These are phyloP conservation scores for Kingdonia uniflora DNA, from an alignment of 164 flowering plant genomes.

Conservation along the genomic window DNA sequence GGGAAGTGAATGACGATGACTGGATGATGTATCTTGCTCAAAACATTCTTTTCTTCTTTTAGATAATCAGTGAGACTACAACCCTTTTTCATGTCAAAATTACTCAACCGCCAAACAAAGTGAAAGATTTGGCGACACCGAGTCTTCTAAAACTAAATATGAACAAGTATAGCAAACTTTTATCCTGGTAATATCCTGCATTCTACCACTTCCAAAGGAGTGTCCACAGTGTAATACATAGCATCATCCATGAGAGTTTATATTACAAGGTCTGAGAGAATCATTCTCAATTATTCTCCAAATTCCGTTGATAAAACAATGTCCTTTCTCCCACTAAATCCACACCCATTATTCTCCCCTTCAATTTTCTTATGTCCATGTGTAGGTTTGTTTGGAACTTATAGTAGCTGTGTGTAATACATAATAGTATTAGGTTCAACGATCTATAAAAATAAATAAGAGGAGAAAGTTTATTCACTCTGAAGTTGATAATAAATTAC, in stretches of 20 bases:
- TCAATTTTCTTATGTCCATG: slow-evolving; percentile 38
- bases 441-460: no score
- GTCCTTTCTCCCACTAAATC: slow-evolving; percentile 64
- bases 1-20: slow-evolving; percentile 41
- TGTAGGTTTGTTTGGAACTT: slow-evolving; percentile 33
- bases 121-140: slow-evolving; percentile 63
- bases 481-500: no score
- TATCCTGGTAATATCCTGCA: slow-evolving; percentile 52
- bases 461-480: no score
- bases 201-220: slow-evolving; percentile 80
- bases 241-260: slow-evolving; percentile 93
- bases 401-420: slow-evolving; percentile 51
- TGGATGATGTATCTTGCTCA: slow-evolving; percentile 62
- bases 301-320: slow-evolving; percentile 32
- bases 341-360: slow-evolving; percentile 58
- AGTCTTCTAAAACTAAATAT: slow-evolving; percentile 53
- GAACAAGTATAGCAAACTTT: slow-evolving; percentile 68
- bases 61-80: slow-evolving; percentile 33
- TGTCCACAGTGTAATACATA: slow-evolving; percentile 92
- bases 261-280: slow-evolving; percentile 83
- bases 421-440: slow-evolving; percentile 38
- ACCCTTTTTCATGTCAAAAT: slow-evolving; percentile 68
- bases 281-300: slow-evolving; percentile 56
- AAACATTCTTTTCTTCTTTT: slow-evolving; percentile 76
- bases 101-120: slow-evolving; percentile 80